These are phyloP conservation scores for Boletellus ananas DNA, from an alignment of 768 basidiomycete species.

Conservation along the genomic window DNA sequence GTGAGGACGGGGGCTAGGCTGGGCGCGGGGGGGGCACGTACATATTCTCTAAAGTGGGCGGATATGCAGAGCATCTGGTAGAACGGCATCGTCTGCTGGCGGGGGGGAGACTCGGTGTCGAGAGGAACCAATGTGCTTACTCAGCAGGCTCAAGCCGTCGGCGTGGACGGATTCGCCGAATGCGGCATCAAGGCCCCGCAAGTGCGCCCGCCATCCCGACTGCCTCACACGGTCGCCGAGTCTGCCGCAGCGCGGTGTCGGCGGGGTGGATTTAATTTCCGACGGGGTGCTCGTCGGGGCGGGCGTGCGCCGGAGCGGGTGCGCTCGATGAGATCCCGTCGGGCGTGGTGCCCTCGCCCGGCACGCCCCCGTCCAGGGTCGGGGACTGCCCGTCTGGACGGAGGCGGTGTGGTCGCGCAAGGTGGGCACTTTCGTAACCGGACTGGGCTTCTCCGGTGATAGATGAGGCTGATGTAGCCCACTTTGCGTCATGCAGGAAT, in stretches of 20 bases:
- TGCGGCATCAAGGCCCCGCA: background rate
- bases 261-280: conserved; percentile 26
- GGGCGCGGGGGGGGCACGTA: conserved; percentile 32
- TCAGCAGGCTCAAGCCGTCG: conserved; percentile 8
- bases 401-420: conserved; percentile 9
- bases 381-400: too few species aligned
- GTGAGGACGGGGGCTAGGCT: background rate
- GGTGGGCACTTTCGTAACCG: conserved; percentile 23
- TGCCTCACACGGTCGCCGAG: background rate
- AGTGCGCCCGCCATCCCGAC: too few species aligned
- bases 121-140: background rate
- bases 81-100: conserved; percentile 59
- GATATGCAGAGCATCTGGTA: conserved; percentile 87
- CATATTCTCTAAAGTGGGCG: conserved; percentile 70
- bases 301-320: background rate
- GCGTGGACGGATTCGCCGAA: background rate
- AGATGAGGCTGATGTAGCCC: conserved; percentile 23
- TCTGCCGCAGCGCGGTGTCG: background rate
- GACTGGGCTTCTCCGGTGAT: conserved; percentile 20
- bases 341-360: too few species aligned
- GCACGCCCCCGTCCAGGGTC: too few species aligned
- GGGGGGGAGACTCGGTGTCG: too few species aligned
- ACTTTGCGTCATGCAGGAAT: conserved; percentile 11
- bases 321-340: conserved; percentile 11
- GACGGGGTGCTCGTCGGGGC: conserved; percentile 7